A percentile compares a stretch with the other conserved stretches of the same genome.
phyloP scores from a whole-genome alignment of 768 basidiomycete genomes.

The Hygrophorus pudorinus region DNA sequence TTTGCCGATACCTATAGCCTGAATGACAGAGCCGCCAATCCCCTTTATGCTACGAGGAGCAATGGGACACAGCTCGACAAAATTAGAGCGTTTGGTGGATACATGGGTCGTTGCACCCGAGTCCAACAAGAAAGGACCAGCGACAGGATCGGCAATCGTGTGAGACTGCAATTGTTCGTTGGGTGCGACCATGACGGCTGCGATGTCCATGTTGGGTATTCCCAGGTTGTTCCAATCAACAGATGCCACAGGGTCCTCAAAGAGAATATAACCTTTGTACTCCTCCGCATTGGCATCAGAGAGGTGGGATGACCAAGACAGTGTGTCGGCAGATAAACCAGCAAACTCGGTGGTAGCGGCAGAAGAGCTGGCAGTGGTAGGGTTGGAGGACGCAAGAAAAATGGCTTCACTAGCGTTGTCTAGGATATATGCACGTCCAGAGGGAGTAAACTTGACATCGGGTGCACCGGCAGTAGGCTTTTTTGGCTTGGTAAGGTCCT shows the following conservation, averaged over 20 bases:
- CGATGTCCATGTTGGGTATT: conserved; percentile 1
- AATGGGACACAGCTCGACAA: conserved; percentile 8
- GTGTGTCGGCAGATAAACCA: not conserved
- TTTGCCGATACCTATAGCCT: conserved; percentile 11
- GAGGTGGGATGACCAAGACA: not conserved
- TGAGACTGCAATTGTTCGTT: too few relatives aligned
- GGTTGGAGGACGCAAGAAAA: not conserved
- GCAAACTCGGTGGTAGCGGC: not conserved
- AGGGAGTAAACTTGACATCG: too few relatives aligned
- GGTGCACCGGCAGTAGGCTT: not conserved
- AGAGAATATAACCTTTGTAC: not conserved
- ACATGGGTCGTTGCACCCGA: conserved; percentile 10
- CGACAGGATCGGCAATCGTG: not conserved
- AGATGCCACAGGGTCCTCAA: not conserved
- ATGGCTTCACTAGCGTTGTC: not conserved
- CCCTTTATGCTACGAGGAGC: conserved; percentile 7
- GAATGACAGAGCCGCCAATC: conserved; percentile 11
- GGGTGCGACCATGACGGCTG: not conserved
- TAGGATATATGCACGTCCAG: conserved; percentile 1
- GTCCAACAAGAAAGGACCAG: conserved; percentile 5
- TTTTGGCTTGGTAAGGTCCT: not conserved
- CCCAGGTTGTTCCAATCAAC: not conserved
- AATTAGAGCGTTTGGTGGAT: conserved; percentile 10
- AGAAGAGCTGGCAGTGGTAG: not conserved
- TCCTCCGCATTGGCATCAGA: not conserved